These are phyloP conservation scores for Solanum hybrid DNA, from an alignment of 305 asterid species.

Conservation along the genomic window DNA sequence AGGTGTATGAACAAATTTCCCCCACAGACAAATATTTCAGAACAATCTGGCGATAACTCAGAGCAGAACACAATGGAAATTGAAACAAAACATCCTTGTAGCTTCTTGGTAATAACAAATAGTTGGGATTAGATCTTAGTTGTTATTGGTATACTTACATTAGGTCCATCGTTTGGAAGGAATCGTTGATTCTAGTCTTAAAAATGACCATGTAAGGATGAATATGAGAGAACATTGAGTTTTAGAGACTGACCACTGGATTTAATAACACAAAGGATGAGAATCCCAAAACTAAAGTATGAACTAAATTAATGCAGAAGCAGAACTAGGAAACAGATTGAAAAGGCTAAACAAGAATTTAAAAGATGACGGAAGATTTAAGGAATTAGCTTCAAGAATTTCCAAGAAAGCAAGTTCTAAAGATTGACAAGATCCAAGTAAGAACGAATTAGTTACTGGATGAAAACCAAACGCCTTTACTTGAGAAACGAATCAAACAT, in stretches of 20 bases:
- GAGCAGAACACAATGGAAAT: background rate
- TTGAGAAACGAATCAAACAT: background rate
- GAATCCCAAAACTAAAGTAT: background rate
- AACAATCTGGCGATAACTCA: background rate
- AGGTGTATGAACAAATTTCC: background rate
- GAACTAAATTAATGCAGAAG: background rate
- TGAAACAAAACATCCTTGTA: background rate
- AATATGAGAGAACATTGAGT: background rate
- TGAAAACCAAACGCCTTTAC: background rate
- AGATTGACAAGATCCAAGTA: background rate
- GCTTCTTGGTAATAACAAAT: background rate
- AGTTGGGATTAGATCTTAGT: background rate
- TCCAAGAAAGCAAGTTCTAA: background rate
- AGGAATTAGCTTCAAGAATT: background rate
- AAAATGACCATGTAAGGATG: background rate
- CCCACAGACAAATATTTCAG: background rate
- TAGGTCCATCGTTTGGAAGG: background rate
- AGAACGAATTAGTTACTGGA: background rate
- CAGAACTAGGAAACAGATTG: background rate
- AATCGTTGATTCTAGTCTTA: background rate
- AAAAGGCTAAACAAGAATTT: background rate
- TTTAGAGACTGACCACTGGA: background rate
- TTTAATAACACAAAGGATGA: background rate
- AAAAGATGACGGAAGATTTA: background rate
- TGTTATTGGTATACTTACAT: background rate